A percentile compares a stretch with the other conserved stretches of the same genome.
Evolutionary conservation across 331 rosid species (phyloP).

Genomic region (Quercus lobata): DNA sequence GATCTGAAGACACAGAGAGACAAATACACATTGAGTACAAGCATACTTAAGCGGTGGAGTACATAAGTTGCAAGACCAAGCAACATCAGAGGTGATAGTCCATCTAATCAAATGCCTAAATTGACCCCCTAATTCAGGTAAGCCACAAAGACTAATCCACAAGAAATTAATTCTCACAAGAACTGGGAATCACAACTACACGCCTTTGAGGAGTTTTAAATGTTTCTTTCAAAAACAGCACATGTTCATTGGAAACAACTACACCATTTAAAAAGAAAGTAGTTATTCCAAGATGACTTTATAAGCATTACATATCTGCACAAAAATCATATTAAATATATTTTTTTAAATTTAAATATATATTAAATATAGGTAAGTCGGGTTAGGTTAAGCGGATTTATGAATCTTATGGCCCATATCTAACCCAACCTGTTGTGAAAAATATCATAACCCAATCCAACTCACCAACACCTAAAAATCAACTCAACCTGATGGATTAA

Average conservation of each 20-base stretch:
- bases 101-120: not conserved
- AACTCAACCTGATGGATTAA: no score
- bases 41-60: slow-evolving; percentile 65
- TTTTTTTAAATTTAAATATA: no score
- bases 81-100: slow-evolving; percentile 41
- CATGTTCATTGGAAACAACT: no score
- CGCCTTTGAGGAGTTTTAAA: no score
- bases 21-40: slow-evolving; percentile 4
- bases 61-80: slow-evolving; percentile 80
- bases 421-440: accelerated
- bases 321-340: not conserved
- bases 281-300: not conserved
- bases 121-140: not conserved
- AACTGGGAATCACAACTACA: not conserved
- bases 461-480: no score
- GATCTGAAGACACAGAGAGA: slow-evolving; percentile 8
- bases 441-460: no score
- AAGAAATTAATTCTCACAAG: not conserved
- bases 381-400: accelerated
- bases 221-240: no score
- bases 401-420: no score
- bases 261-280: not conserved
- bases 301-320: not conserved
- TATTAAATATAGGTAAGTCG: no score
- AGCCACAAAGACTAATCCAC: not conserved